Evolutionary conservation across 164 flowering plant species (phyloP).

Genomic region (Paratinospora sagittata): DNA sequence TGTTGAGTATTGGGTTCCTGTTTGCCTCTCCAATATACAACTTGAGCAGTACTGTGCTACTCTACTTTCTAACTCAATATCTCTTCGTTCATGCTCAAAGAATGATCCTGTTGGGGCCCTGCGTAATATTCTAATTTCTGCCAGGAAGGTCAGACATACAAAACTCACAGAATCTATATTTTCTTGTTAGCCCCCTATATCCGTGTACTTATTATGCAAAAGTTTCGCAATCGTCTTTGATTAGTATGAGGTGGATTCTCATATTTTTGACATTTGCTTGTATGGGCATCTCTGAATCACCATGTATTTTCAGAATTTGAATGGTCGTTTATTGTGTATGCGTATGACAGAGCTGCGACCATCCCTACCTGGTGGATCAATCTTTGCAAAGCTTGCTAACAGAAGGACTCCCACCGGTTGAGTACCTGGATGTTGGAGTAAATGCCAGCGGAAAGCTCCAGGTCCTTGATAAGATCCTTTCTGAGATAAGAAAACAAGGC

Average conservation of each 20-base stretch:
- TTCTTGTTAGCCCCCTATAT: neutral
- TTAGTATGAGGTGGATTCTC: neutral
- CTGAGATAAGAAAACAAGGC: conserved; percentile 41
- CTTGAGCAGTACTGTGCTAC: conserved; percentile 84
- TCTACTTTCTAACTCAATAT: conserved; percentile 43
- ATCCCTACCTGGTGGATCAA: conserved; percentile 67
- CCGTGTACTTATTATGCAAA: neutral
- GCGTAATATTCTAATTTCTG: conserved; percentile 45
- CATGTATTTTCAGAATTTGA: neutral
- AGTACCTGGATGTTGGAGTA: conserved; percentile 60
- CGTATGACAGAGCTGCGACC: conserved; percentile 68
- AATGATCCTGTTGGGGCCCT: conserved; percentile 59
- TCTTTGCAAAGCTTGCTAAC: conserved; percentile 38
- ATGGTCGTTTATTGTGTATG: neutral
- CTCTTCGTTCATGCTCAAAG: conserved; percentile 55
- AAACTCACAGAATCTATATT: neutral
- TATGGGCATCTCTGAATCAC: neutral
- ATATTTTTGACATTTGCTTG: neutral
- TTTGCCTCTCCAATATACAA: conserved; percentile 60
- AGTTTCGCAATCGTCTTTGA: neutral
- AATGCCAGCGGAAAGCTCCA: conserved; percentile 84
- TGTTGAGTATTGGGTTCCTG: conserved; percentile 91
- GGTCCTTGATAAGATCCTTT: conserved; percentile 67
- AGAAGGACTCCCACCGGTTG: conserved; percentile 31
- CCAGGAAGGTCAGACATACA: conserved; percentile 52